These are phyloP conservation scores for Phycomyces nitens DNA, from an alignment of 192 early-diverging fungal genomes.

Conservation along the genomic window DNA sequence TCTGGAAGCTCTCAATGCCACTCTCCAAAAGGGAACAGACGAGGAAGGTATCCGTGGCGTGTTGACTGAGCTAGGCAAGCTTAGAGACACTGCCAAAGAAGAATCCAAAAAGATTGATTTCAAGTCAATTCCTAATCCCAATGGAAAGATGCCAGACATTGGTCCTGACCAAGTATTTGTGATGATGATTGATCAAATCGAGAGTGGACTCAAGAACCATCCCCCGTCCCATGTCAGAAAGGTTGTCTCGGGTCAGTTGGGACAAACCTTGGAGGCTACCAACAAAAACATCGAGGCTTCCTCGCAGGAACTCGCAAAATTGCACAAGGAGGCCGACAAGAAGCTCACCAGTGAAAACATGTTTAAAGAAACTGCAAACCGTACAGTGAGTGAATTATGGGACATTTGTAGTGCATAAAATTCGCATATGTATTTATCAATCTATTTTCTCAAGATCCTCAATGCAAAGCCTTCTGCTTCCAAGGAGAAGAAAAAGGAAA, in stretches of 20 bases:
- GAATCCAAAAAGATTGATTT: slow-evolving; percentile 1
- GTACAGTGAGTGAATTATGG: slow-evolving; percentile 47
- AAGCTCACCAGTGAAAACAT: slow-evolving; percentile 72
- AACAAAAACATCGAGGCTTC: slow-evolving; percentile 8
- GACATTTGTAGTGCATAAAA: no score
- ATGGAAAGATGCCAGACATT: background rate
- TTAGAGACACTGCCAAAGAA: slow-evolving; percentile 15
- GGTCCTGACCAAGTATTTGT: slow-evolving; percentile 47
- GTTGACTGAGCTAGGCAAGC: slow-evolving; percentile 9
- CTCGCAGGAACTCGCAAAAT: slow-evolving; percentile 48
- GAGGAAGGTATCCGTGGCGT: slow-evolving; percentile 20
- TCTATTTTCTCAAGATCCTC: no score
- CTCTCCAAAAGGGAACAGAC: background rate
- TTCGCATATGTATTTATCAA: no score
- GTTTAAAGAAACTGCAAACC: slow-evolving; percentile 59
- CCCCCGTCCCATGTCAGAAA: slow-evolving; percentile 25
- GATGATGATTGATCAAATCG: slow-evolving; percentile 46
- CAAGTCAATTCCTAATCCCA: background rate
- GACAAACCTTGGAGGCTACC: slow-evolving; percentile 5
- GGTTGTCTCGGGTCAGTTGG: slow-evolving; percentile 6
- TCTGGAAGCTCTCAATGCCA: slow-evolving; percentile 20
- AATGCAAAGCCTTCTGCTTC: background rate
- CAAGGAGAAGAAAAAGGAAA: slow-evolving; percentile 40
- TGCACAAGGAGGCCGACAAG: slow-evolving; percentile 57
- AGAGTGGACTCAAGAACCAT: slow-evolving; percentile 19